A percentile compares a stretch with the other conserved stretches of the same genome.
Conservation (phyloP, 805 yeast species). For the Candida oleophila region DNA sequence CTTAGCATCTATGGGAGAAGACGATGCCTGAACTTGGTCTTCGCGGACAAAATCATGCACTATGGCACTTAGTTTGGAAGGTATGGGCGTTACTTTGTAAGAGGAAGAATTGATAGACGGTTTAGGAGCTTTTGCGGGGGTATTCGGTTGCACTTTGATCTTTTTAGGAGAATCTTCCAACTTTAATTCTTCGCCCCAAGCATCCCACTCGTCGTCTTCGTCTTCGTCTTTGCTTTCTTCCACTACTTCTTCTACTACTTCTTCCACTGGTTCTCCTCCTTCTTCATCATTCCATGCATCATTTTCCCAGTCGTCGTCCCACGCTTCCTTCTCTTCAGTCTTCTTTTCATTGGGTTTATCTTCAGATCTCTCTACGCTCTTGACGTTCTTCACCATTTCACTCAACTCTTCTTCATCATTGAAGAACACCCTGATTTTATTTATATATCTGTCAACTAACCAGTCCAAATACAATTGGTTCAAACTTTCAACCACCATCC, state of each 20-base stretch:
- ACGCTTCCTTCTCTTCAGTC: slow-evolving; percentile 24
- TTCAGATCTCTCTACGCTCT: slow-evolving; percentile 10
- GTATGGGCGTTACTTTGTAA: background rate
- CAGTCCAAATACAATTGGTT: slow-evolving; percentile 29
- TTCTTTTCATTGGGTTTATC: background rate
- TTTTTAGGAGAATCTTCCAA: background rate
- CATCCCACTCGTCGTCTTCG: slow-evolving; percentile 21
- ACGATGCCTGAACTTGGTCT: slow-evolving; percentile 4
- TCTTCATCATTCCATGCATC: slow-evolving; percentile 18
- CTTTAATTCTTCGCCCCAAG: slow-evolving; percentile 18
- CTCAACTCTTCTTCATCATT: slow-evolving; percentile 7
- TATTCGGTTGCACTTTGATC: slow-evolving; percentile 11
- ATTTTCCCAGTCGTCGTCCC: slow-evolving; percentile 29
- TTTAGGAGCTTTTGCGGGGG: too few species aligned
- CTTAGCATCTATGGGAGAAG: slow-evolving; percentile 4
- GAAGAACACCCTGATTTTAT: slow-evolving; percentile 23
- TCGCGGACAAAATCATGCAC: background rate
- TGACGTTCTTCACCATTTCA: slow-evolving; percentile 8
- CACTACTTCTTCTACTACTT: slow-evolving; percentile 7
- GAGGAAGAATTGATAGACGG: too few species aligned
- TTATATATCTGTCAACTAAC: slow-evolving; percentile 31
- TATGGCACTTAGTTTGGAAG: background rate
- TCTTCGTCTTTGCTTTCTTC: slow-evolving; percentile 9
- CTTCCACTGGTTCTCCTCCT: background rate
- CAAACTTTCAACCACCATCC: slow-evolving; percentile 22